Base-by-base conservation (phyloP, 768 basidiomycete genomes). In the Termitomyces bulborhizus region DNA sequence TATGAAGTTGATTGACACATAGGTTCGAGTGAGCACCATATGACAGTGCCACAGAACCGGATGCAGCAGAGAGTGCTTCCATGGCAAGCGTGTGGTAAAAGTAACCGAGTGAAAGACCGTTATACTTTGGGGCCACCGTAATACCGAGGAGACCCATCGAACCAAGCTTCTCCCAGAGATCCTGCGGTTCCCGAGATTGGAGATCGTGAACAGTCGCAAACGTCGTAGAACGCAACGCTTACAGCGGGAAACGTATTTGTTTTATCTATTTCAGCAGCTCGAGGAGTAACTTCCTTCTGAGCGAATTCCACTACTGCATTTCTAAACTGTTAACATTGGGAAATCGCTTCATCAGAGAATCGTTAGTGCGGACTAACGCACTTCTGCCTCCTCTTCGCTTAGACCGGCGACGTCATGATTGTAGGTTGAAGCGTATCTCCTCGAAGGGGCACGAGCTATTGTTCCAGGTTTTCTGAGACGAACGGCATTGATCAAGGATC, bases 11-110 rank as follows among this genome's bases (percentile, higher is more conserved):
- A 67, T 90, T 90, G 32, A 86, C 82, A 60, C 93, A 95, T 32
- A 95, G 80, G 64, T 95, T 95, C 13, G 91, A 93, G 63, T 95
- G 93, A 32, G 93, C 91, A 52, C 90, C 93, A 57, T 95, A 95
- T 2, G 92, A 93, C 6, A 98, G 80, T 2, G 88, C 95, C 27
- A 98, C 88, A 4, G 92, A 93, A 34, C 92, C 95, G 6, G 94
- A 96, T 16, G 91, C 90, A 26, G 84, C 76, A 36, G 94, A 96
- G 53, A 98, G 74, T 58, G 91, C 91, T 73, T 98, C 95, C 94
- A 97, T 97, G 6, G 90, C 94, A 46, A 98, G 77, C 4, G 87
- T 89, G 69, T 94, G 93, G 49, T 92, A 80, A 48, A 94, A 76
- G 69, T 94, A 95, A 2, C 93, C 93, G 58, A 90, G 76, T 2